Evolutionary conservation across 306 rosid species (phyloP).

Genomic region (Albizia julibrissin): DNA sequence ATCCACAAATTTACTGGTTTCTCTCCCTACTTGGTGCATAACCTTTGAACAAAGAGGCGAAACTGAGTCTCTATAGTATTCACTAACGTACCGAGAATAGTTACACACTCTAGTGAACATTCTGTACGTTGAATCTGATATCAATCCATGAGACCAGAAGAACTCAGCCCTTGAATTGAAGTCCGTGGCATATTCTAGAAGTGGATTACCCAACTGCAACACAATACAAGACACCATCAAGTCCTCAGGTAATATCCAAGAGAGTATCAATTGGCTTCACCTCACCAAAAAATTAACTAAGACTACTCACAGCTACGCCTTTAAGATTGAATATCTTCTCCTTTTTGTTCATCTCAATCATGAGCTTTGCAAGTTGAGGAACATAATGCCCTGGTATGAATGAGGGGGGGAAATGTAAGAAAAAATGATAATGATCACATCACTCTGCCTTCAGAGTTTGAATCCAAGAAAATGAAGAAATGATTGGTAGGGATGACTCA

Average conservation of each 20-base stretch:
- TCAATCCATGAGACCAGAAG: slow-evolving; percentile 61
- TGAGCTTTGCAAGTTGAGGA: slow-evolving; percentile 79
- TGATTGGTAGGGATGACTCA: slow-evolving; percentile 15
- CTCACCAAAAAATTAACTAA: slow-evolving; percentile 1
- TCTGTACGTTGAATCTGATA: slow-evolving; percentile 54
- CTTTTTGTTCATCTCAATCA: slow-evolving; percentile 55
- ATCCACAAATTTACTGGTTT: slow-evolving; percentile 81
- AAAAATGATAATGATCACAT: slow-evolving; percentile 12
- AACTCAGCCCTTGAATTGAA: slow-evolving; percentile 58
- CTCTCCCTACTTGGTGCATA: slow-evolving; percentile 63
- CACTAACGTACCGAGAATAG: slow-evolving; percentile 50
- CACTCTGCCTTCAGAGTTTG: slow-evolving; percentile 13
- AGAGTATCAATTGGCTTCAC: not conserved
- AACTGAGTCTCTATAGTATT: slow-evolving; percentile 48
- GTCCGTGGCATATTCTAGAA: slow-evolving; percentile 51
- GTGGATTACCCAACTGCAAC: slow-evolving; percentile 56
- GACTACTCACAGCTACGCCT: slow-evolving; percentile 69
- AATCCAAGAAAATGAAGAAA: slow-evolving; percentile 15
- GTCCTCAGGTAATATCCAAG: not conserved
- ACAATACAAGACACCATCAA: slow-evolving; percentile 23
- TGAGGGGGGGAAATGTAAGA: not conserved
- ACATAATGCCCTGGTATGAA: slow-evolving; percentile 66
- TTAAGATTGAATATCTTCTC: slow-evolving; percentile 56
- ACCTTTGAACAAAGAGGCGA: slow-evolving; percentile 58
- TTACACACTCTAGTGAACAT: slow-evolving; percentile 52